Conservation (phyloP, 768 basidiomycete species). For the Termitomyces sp. region DNA sequence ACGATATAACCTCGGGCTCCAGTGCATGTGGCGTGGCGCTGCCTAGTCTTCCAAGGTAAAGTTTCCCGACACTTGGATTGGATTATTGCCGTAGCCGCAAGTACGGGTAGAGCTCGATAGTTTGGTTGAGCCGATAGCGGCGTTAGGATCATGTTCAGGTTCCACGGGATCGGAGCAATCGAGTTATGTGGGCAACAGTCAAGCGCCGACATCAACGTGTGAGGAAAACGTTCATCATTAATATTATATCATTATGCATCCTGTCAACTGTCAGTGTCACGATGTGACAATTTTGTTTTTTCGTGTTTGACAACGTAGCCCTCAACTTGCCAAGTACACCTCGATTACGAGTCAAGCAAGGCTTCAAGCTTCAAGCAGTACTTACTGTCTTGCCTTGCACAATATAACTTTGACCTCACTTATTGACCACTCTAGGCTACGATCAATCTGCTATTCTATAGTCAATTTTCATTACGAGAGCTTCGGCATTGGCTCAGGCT, state of each 20-base stretch:
- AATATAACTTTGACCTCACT: no score
- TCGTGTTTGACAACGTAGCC: neutral
- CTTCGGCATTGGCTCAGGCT: neutral
- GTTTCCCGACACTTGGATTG: no score
- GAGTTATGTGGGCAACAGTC: neutral
- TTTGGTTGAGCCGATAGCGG: neutral
- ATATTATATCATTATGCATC: neutral
- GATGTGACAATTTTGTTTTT: neutral
- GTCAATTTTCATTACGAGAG: neutral
- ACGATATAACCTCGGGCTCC: neutral
- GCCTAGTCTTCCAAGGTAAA: neutral
- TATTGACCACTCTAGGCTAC: neutral
- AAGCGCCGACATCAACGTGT: conserved; percentile 12
- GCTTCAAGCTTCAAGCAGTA: no score
- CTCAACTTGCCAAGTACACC: no score
- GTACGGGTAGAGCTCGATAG: neutral
- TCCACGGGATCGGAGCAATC: conserved; percentile 1
- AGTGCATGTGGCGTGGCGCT: conserved; percentile 11
- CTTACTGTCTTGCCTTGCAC: no score
- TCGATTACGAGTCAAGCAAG: no score
- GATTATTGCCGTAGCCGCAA: neutral
- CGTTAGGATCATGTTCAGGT: neutral
- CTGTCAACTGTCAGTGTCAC: neutral
- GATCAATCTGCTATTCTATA: neutral
- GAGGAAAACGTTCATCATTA: neutral